Evolutionary conservation across 2,329 filamentous ascomycete genomes (phyloP).

Genomic region (Apiospora saccharicola): DNA sequence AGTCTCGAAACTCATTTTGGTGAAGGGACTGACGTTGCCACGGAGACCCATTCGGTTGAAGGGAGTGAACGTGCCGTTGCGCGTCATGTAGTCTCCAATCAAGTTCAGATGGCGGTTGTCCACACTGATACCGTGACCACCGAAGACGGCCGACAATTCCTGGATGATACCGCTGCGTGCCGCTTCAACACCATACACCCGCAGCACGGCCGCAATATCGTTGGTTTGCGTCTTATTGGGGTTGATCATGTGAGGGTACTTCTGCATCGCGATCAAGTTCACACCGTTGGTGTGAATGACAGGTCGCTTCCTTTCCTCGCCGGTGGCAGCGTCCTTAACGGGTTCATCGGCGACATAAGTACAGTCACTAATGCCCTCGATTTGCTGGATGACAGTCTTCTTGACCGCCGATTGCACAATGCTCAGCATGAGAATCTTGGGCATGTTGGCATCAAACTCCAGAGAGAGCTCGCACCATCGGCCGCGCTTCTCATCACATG

Average conservation of each 20-base stretch:
- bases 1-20: conserved; percentile 99
- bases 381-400: conserved; percentile 85
- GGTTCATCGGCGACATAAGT: conserved; percentile 70
- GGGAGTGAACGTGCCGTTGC: conserved; percentile 84
- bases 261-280: conserved; percentile 90
- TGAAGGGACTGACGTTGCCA: conserved; percentile 87
- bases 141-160: conserved; percentile 87
- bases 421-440: conserved; percentile 93
- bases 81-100: conserved; percentile 98
- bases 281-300: conserved; percentile 83
- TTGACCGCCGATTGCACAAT: conserved; percentile 84
- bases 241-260: conserved; percentile 84
- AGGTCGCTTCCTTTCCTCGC: conserved; percentile 56
- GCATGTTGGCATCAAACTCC: conserved; percentile 79
- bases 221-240: conserved; percentile 89
- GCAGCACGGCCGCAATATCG: conserved; percentile 86
- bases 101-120: conserved; percentile 93
- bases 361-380: conserved; percentile 78
- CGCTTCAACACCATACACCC: conserved; percentile 91
- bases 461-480: conserved; percentile 82
- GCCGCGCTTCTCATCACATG: conserved; percentile 78
- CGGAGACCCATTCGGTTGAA: conserved; percentile 92
- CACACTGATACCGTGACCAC: conserved; percentile 88
- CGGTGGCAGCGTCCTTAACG: conserved; percentile 54
- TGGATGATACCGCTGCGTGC: conserved; percentile 85